A percentile compares a stretch with the other conserved stretches of the same genome.
Conservation (phyloP, 495 filamentous ascomycete species). For the Aspergillus panamensis region DNA sequence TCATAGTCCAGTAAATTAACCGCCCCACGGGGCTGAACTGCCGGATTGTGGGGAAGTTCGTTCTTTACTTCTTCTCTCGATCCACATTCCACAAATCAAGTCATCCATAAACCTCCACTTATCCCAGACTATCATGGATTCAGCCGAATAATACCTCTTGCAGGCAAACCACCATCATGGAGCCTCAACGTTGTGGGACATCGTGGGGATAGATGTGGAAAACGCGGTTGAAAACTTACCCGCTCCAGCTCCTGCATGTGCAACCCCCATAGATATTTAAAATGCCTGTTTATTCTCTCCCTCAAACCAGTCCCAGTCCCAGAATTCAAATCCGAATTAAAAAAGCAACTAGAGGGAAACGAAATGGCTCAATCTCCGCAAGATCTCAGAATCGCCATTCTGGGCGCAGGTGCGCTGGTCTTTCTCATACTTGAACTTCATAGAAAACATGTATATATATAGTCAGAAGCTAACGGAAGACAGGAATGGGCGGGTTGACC, state of each 20-base stretch:
- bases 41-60: not conserved
- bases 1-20: too few relatives aligned
- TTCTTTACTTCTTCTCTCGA: not conserved
- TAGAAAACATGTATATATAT: not conserved
- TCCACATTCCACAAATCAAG: not conserved
- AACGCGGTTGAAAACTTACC: conserved; percentile 17
- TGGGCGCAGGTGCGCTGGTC: conserved; percentile 34
- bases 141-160: not conserved
- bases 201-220: conserved; percentile 16
- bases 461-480: not conserved
- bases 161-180: not conserved
- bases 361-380: conserved; percentile 34
- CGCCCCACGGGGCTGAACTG: too few relatives aligned
- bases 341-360: not conserved
- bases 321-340: not conserved
- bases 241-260: conserved; percentile 3
- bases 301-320: not conserved
- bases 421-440: not conserved
- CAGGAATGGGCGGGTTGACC: conserved; percentile 76
- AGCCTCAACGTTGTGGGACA: conserved; percentile 16
- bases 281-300: not conserved
- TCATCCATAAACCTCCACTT: not conserved
- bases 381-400: conserved; percentile 43
- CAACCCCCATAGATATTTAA: not conserved
- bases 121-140: not conserved